phyloP scores from a whole-genome alignment of 1,284 basidiomycete genomes.

The Cryptococcus sp. region DNA sequence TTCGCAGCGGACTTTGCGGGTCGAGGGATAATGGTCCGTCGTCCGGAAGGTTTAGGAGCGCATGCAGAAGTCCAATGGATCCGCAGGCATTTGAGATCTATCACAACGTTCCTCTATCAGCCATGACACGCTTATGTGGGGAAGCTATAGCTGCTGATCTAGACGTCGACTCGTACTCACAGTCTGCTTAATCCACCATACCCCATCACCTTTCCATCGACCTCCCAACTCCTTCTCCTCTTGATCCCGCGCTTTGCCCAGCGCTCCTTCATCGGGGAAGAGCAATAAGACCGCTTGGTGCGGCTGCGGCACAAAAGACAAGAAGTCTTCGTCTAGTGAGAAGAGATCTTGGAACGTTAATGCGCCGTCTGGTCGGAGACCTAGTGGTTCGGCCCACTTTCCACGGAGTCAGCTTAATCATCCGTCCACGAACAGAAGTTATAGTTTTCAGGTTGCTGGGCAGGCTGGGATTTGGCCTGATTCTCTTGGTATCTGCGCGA shows the following conservation, averaged over 20 bases:
- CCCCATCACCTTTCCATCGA: conserved; percentile 30
- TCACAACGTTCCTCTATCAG: no score
- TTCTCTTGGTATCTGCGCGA: background rate
- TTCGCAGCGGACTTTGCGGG: conserved; percentile 31
- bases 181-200: conserved; percentile 57
- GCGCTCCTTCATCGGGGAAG: conserved; percentile 67
- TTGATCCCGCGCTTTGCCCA: conserved; percentile 59
- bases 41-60: conserved; percentile 53
- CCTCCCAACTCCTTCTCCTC: conserved; percentile 49
- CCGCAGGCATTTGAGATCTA: conserved; percentile 87
- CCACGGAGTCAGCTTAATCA: conserved; percentile 1
- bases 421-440: background rate
- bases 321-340: conserved; percentile 76
- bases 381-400: conserved; percentile 78
- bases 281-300: conserved; percentile 78
- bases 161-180: conserved; percentile 31
- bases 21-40: conserved; percentile 28
- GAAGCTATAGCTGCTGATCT: no score
- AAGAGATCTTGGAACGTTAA: conserved; percentile 76
- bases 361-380: conserved; percentile 60
- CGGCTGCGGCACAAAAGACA: conserved; percentile 66
- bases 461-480: background rate
- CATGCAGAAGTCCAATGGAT: conserved; percentile 82
- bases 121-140: no score
- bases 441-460: background rate